Conservation (phyloP, 2,329 filamentous ascomycete species). For the Grosmannia penicillata region DNA sequence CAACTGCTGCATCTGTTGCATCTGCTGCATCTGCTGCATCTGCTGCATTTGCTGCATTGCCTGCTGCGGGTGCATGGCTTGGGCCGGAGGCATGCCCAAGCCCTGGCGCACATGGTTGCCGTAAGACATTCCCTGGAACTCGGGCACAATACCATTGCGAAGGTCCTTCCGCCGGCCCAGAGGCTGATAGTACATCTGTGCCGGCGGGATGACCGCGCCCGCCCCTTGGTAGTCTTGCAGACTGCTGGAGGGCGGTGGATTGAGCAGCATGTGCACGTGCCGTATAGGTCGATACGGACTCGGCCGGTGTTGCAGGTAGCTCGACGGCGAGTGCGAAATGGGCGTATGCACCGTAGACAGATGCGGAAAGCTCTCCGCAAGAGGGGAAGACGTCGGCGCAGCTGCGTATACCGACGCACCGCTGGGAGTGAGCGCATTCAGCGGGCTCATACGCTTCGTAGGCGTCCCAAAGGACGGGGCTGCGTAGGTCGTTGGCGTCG, state of each 20-base stretch:
- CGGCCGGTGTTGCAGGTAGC: constrained; percentile 73
- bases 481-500: constrained; percentile 10
- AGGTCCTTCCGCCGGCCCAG: constrained; percentile 55
- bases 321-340: constrained; percentile 68
- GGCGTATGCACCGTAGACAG: constrained; percentile 37
- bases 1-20: neutral
- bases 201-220: constrained; percentile 31
- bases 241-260: constrained; percentile 68
- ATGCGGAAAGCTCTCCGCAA: constrained; percentile 46
- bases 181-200: constrained; percentile 73
- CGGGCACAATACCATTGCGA: constrained; percentile 56
- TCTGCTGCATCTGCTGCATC: neutral
- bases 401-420: constrained; percentile 31
- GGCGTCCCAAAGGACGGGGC: constrained; percentile 29
- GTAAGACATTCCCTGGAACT: constrained; percentile 23
- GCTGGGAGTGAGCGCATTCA: constrained; percentile 23
- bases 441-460: constrained; percentile 37
- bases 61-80: neutral
- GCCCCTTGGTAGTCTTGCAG: constrained; percentile 57
- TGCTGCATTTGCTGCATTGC: neutral
- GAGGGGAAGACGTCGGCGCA: constrained; percentile 54
- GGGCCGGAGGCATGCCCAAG: constrained; percentile 4
- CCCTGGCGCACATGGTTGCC: constrained; percentile 5
- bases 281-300: constrained; percentile 90
- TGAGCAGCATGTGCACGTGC: constrained; percentile 78